A percentile compares a stretch with the other conserved stretches of the same genome.
phyloP scores from a whole-genome alignment of 805 yeast species.

The Starmerella riodocensis region DNA sequence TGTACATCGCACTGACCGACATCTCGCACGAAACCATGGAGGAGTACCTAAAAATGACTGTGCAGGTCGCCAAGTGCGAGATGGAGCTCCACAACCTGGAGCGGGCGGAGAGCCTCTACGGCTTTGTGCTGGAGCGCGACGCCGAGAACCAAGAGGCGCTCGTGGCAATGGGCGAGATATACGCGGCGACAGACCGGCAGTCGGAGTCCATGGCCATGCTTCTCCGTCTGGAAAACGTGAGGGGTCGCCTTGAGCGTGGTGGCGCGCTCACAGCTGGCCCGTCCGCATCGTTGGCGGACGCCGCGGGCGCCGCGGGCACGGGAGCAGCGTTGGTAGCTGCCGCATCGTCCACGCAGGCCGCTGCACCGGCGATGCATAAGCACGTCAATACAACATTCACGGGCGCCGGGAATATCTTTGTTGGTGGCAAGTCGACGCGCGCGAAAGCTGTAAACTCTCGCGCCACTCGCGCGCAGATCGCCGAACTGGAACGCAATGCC shows the following conservation, averaged over 20 bases:
- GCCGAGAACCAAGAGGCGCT: constrained; percentile 52
- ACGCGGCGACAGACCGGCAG: constrained; percentile 32
- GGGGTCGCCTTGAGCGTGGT: neutral
- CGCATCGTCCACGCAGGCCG: neutral
- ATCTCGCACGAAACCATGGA: constrained; percentile 22
- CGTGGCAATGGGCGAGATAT: constrained; percentile 69
- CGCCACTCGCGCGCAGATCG: constrained; percentile 17
- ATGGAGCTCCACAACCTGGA: constrained; percentile 45
- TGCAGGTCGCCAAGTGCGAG: constrained; percentile 62
- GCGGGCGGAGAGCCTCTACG: constrained; percentile 25
- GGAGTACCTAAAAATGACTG: constrained; percentile 30
- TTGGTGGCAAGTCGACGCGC: constrained; percentile 2
- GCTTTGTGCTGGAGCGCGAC: constrained; percentile 21
- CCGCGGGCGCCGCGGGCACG: neutral
- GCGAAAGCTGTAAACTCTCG: constrained; percentile 10
- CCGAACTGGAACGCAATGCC: constrained; percentile 41
- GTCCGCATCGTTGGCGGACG: neutral
- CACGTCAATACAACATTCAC: too few relatives aligned
- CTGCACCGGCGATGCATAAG: neutral
- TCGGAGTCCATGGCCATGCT: constrained; percentile 23
- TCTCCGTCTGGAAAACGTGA: constrained; percentile 8
- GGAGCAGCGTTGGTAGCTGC: neutral
- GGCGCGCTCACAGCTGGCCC: neutral
- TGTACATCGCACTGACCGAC: constrained; percentile 43
- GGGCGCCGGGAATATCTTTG: constrained; percentile 10